Conservation (phyloP, 177 flowering plant species). For the Vitis hybrid region DNA sequence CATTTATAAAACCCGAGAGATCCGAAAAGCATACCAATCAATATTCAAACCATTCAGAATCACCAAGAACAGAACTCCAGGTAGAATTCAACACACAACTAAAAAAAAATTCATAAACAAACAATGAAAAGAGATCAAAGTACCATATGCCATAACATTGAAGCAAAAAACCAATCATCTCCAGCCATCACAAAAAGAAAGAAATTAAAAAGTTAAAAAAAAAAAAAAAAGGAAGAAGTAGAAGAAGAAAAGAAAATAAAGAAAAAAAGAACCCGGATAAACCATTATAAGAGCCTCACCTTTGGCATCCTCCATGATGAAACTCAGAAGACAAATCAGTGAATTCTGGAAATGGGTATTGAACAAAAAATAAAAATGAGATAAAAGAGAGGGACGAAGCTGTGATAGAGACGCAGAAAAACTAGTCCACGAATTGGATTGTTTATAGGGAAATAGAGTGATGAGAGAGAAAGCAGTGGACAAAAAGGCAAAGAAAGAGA, state of each 20-base stretch:
- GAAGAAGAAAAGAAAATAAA: neutral
- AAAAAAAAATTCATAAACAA: too few relatives aligned
- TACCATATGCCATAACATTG: too few relatives aligned
- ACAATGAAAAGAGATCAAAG: too few relatives aligned
- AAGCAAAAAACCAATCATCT: too few relatives aligned
- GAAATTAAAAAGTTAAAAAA: neutral
- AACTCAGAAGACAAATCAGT: neutral
- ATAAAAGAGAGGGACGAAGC: neutral
- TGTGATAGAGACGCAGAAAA: neutral
- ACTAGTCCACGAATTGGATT: constrained; percentile 11
- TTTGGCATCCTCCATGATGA: constrained; percentile 22
- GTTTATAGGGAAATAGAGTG: neutral
- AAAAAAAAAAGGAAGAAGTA: neutral
- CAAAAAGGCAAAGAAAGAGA: too few relatives aligned
- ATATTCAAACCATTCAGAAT: too few relatives aligned
- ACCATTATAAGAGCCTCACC: constrained; percentile 3
- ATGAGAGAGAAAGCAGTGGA: too few relatives aligned
- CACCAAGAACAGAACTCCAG: too few relatives aligned
- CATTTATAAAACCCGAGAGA: too few relatives aligned
- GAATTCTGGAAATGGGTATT: constrained; percentile 1
- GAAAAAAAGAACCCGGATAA: neutral
- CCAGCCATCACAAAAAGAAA: neutral
- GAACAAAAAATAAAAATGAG: neutral
- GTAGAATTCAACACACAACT: too few relatives aligned
- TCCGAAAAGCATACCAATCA: too few relatives aligned